These are phyloP conservation scores for Plasmodium billcollinsi DNA, from an alignment of 169 alveolate genomes.

Conservation along the genomic window DNA sequence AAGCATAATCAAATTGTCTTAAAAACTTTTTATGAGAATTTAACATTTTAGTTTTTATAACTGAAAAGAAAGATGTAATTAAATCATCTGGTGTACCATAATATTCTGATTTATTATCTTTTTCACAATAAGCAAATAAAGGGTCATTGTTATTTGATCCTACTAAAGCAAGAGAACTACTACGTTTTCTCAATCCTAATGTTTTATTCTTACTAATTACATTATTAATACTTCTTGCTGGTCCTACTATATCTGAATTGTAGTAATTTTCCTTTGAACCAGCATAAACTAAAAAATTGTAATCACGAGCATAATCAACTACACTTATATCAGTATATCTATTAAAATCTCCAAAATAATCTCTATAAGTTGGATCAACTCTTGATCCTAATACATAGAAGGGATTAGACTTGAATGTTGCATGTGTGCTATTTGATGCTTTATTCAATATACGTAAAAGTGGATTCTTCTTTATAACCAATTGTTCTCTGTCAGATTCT, in stretches of 20 bases:
- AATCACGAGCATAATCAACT: conserved; percentile 23
- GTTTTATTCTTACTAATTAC: conserved; percentile 11
- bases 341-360: not conserved
- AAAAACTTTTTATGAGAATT: conserved; percentile 31
- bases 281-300: conserved; percentile 1
- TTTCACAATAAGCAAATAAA: conserved; percentile 3
- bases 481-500: not conserved
- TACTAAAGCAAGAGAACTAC: conserved; percentile 16
- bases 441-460: not conserved
- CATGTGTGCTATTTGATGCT: conserved; percentile 2
- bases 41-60: conserved; percentile 47
- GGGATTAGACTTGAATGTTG: conserved; percentile 7
- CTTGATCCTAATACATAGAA: too few species aligned
- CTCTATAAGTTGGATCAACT: too few species aligned
- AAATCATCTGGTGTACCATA: conserved; percentile 48
- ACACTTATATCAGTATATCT: not conserved
- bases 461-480: not conserved
- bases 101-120: conserved; percentile 17
- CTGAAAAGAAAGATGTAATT: conserved; percentile 37
- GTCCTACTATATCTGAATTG: conserved; percentile 40
- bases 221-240: conserved; percentile 4
- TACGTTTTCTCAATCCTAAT: conserved; percentile 57
- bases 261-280: conserved; percentile 11
- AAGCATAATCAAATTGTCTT: conserved; percentile 16
- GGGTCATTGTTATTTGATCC: not conserved